phyloP scores from a whole-genome alignment of 2,329 filamentous ascomycete genomes.

The Fusarium sp. region DNA sequence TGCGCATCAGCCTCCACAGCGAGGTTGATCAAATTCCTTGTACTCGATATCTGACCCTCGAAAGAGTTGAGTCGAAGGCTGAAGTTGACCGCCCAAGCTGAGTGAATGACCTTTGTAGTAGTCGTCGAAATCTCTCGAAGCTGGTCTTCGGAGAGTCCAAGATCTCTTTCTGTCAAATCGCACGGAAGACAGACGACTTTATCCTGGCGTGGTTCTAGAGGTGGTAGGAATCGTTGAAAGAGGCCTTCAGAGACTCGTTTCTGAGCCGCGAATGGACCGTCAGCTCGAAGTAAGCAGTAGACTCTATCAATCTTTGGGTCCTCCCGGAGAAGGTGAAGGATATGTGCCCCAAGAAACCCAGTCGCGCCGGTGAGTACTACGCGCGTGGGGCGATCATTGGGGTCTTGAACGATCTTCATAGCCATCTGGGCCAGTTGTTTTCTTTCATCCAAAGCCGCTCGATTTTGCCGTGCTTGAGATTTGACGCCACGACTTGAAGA shows the following conservation, averaged over 20 bases:
- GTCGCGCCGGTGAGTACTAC: slow-evolving; percentile 69
- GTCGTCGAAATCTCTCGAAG: neutral
- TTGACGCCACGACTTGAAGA: neutral
- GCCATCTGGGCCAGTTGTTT: neutral
- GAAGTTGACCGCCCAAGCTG: slow-evolving; percentile 66
- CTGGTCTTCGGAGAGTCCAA: slow-evolving; percentile 9
- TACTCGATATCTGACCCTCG: slow-evolving; percentile 57
- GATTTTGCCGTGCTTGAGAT: neutral
- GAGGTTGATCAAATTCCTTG: slow-evolving; percentile 54
- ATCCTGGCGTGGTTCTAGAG: neutral
- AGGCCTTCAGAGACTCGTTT: slow-evolving; percentile 25
- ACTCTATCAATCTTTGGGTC: slow-evolving; percentile 7
- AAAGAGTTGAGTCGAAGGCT: slow-evolving; percentile 60
- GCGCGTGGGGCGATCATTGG: neutral
- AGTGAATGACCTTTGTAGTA: slow-evolving; percentile 53
- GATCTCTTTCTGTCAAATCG: neutral
- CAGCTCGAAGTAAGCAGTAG: slow-evolving; percentile 54
- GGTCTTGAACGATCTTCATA: neutral
- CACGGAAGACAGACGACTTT: slow-evolving; percentile 33
- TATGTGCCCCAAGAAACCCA: slow-evolving; percentile 70
- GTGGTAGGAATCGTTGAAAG: neutral
- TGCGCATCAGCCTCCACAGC: slow-evolving; percentile 35
- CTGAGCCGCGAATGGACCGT: neutral
- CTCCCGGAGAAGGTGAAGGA: slow-evolving; percentile 44
- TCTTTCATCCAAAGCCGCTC: neutral